Evolutionary conservation across 305 asterid species (phyloP).

Genomic region (Fraxinus platypoda): DNA sequence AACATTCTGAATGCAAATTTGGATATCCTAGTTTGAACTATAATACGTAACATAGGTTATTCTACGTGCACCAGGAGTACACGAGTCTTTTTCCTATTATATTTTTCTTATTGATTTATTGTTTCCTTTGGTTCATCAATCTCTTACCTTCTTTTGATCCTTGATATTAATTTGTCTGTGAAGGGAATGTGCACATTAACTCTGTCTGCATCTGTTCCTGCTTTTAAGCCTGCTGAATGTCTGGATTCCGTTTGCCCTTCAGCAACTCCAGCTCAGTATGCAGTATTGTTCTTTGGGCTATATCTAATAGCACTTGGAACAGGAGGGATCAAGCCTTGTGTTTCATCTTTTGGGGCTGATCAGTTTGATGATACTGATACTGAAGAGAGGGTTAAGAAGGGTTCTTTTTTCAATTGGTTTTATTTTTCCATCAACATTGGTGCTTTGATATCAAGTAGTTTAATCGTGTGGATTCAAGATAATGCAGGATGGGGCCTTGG

Average conservation of each 20-base stretch:
- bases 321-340: constrained; percentile 97
- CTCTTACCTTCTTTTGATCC: neutral
- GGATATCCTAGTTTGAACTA: neutral
- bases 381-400: constrained; percentile 80
- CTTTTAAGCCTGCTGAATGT: constrained; percentile 75
- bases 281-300: constrained; percentile 69
- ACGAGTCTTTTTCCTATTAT: neutral
- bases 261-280: constrained; percentile 74
- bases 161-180: constrained; percentile 15
- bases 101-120: constrained; percentile 13
- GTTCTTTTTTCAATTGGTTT: constrained; percentile 96
- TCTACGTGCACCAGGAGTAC: neutral
- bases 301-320: constrained; percentile 93
- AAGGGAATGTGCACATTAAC: constrained; percentile 95
- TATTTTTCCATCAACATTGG: constrained; percentile 89
- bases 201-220: constrained; percentile 77
- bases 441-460: constrained; percentile 75
- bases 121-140: constrained; percentile 3
- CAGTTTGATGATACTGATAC: constrained; percentile 95
- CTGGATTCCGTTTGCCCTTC: constrained; percentile 73
- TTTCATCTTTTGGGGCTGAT: constrained; percentile 95
- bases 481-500: constrained; percentile 99
- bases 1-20: neutral
- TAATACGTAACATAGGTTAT: neutral
- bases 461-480: constrained; percentile 95